These are phyloP conservation scores for Neurospora terricola DNA, from an alignment of 495 filamentous ascomycete genomes.

Conservation along the genomic window DNA sequence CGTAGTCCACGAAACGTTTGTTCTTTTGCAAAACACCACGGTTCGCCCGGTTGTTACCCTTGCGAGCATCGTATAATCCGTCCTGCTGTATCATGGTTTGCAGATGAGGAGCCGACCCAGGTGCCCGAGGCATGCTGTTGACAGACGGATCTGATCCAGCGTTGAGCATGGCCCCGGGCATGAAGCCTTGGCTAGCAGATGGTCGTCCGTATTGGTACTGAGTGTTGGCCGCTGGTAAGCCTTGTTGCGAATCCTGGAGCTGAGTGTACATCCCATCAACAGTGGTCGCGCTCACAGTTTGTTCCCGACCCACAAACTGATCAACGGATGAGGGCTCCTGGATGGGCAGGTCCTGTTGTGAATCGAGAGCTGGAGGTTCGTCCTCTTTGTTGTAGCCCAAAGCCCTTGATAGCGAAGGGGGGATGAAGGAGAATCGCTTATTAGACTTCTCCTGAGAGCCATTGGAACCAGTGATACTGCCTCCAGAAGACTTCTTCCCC, in stretches of 20 bases:
- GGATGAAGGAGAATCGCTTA: constrained; percentile 72
- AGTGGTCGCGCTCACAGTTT: constrained; percentile 18
- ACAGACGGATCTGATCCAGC: constrained; percentile 39
- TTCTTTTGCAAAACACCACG: constrained; percentile 68
- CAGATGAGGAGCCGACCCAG: constrained; percentile 25
- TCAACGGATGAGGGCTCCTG: constrained; percentile 35
- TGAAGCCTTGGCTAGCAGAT: constrained; percentile 28
- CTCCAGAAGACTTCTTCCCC: constrained; percentile 54
- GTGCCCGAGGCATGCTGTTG: constrained; percentile 24
- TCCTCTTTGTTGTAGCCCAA: constrained; percentile 42
- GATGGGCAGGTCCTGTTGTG: constrained; percentile 36
- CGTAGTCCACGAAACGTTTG: constrained; percentile 77
- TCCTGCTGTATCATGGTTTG: constrained; percentile 20
- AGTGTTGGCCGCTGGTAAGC: constrained; percentile 4
- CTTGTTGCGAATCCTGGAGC: constrained; percentile 20
- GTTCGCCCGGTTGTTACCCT: constrained; percentile 15
- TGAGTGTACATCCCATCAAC: constrained; percentile 35
- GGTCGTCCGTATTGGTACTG: constrained; percentile 28
- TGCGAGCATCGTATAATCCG: constrained; percentile 11
- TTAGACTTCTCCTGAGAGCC: constrained; percentile 44
- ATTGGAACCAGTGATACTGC: constrained; percentile 43
- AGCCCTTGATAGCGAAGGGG: constrained; percentile 59
- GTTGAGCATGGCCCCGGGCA: constrained; percentile 27
- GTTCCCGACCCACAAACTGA: constrained; percentile 25
- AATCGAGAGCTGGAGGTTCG: constrained; percentile 25